Conservation (phyloP, 2,329 filamentous ascomycete genomes). For the Neofusicoccum laricinum region DNA sequence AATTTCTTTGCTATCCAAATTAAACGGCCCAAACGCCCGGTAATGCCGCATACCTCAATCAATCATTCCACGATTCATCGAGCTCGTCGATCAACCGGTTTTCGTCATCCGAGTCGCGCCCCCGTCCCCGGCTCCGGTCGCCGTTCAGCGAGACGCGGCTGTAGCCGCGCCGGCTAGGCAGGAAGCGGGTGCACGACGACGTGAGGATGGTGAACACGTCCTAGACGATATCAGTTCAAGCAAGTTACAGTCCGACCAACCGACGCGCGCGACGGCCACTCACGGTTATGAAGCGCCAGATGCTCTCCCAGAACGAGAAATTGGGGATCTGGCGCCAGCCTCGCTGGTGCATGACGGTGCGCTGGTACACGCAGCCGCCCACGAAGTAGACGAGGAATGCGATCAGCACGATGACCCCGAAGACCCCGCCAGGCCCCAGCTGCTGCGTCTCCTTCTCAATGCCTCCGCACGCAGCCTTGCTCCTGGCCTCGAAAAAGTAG, state of each 20-base stretch:
- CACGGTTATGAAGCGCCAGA: constrained; percentile 81
- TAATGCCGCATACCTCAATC: constrained; percentile 26
- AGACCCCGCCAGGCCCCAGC: constrained; percentile 71
- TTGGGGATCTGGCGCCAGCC: constrained; percentile 96
- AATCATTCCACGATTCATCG: constrained; percentile 95
- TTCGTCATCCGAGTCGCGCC: constrained; percentile 68
- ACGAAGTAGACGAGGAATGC: constrained; percentile 85
- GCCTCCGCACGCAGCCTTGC: constrained; percentile 77
- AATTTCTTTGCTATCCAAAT: constrained; percentile 10
- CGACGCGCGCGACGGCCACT: constrained; percentile 28
- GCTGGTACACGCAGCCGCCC: constrained; percentile 92
- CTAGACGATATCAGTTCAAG: constrained; percentile 25
- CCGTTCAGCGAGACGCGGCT: constrained; percentile 55
- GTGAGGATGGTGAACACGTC: constrained; percentile 64
- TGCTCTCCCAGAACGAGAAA: constrained; percentile 86
- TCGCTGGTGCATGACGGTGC: constrained; percentile 88
- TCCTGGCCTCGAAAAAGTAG: constrained; percentile 93
- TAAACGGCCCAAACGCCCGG: constrained; percentile 10
- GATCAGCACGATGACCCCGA: constrained; percentile 79
- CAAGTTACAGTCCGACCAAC: background rate
- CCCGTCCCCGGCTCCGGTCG: constrained; percentile 36
- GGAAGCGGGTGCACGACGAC: constrained; percentile 65
- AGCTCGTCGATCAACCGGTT: constrained; percentile 93
- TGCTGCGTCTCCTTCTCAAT: constrained; percentile 56
- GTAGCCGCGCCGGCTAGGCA: constrained; percentile 67